A percentile compares a stretch with the other conserved stretches of the same genome.
Conservation (phyloP, 1,284 basidiomycete genomes). For the Polyporus tsugae region DNA sequence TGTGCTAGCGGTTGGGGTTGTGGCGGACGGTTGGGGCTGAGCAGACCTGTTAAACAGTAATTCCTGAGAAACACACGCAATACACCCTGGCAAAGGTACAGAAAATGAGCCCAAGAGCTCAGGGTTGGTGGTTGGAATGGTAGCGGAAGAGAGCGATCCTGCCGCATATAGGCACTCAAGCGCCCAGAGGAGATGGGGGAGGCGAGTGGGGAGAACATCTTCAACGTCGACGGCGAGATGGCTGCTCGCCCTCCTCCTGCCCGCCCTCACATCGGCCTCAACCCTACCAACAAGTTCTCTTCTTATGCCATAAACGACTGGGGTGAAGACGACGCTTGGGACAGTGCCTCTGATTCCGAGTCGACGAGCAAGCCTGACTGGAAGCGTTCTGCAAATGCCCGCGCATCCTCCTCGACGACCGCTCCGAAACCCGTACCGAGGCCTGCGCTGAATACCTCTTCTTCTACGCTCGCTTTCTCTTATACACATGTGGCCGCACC, state of each 20-base stretch:
- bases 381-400: constrained; percentile 48
- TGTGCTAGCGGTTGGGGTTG: too few species aligned
- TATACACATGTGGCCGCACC: constrained; percentile 84
- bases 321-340: constrained; percentile 91
- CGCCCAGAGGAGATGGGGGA: not conserved
- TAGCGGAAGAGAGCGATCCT: not conserved
- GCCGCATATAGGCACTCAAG: not conserved
- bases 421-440: constrained; percentile 68
- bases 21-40: too few species aligned
- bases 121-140: not conserved
- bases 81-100: too few species aligned
- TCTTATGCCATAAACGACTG: constrained; percentile 58
- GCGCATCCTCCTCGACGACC: constrained; percentile 48
- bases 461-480: constrained; percentile 78
- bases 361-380: constrained; percentile 61
- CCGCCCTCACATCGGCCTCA: constrained; percentile 76
- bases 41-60: too few species aligned
- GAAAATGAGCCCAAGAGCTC: not conserved
- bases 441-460: constrained; percentile 56
- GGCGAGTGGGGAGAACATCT: not conserved
- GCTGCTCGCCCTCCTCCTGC: constrained; percentile 75
- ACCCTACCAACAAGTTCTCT: constrained; percentile 59
- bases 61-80: too few species aligned
- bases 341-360: constrained; percentile 86
- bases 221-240: constrained; percentile 48